Evolutionary conservation across 140 eudicot species (phyloP).

Genomic region (Senecio squalidus): DNA sequence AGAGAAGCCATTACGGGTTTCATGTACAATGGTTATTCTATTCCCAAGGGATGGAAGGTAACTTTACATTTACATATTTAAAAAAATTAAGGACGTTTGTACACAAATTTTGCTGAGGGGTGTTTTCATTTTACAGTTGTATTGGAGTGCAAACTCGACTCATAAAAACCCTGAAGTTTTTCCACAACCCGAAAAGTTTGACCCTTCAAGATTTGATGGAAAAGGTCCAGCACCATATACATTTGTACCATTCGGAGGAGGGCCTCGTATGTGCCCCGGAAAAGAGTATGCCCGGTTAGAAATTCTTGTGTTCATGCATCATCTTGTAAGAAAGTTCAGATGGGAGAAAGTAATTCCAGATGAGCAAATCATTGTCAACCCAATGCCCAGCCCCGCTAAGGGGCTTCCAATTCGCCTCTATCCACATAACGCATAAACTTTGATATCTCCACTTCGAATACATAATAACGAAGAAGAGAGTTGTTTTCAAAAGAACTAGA

Average conservation of each 20-base stretch:
- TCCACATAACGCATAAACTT: conserved; percentile 12
- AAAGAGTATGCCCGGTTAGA: conserved; percentile 9
- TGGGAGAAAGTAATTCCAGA: conserved; percentile 2
- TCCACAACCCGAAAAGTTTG: conserved; percentile 1
- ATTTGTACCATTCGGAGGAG: conserved; percentile 8
- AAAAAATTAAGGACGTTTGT: neutral
- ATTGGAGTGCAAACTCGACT: conserved; percentile 10
- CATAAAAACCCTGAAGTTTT: conserved; percentile 3
- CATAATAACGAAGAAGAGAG: no score
- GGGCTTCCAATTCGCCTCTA: conserved; percentile 17
- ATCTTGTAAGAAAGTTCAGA: conserved; percentile 7
- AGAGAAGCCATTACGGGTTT: conserved; percentile 16
- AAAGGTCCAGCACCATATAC: conserved; percentile 3
- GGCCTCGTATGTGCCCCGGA: conserved; percentile 12
- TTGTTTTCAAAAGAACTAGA: no score
- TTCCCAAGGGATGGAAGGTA: conserved; percentile 13
- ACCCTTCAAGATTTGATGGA: conserved; percentile 7
- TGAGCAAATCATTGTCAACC: conserved; percentile 5
- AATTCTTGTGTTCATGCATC: conserved; percentile 10
- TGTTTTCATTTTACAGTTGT: neutral
- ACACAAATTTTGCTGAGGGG: neutral
- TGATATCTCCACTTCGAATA: neutral
- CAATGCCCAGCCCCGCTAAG: conserved; percentile 20
- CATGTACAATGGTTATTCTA: conserved; percentile 5
- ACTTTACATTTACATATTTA: neutral